Percentiles rank a stretch among this genome's conserved stretches.
Evolutionary conservation across 805 yeast species (phyloP).

Genomic region (Yamadazyma sp.): DNA sequence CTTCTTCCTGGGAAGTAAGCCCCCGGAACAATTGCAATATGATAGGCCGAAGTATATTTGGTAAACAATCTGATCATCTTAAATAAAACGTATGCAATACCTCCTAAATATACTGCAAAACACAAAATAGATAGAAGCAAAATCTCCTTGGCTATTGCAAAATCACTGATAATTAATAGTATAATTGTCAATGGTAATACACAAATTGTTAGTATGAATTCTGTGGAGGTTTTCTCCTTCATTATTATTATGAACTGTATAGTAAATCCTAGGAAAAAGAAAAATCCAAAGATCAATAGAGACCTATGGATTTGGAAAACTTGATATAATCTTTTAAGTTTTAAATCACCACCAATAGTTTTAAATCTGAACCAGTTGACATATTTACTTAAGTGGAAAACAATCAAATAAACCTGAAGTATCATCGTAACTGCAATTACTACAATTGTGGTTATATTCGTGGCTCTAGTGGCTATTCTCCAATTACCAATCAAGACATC

Average conservation of each 20-base stretch:
- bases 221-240: conserved; percentile 31
- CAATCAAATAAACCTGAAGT: conserved; percentile 25
- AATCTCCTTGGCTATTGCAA: conserved; percentile 35
- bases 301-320: conserved; percentile 38
- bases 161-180: conserved; percentile 33
- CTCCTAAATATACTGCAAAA: conserved; percentile 32
- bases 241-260: conserved; percentile 48
- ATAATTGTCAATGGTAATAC: conserved; percentile 44
- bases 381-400: conserved; percentile 31
- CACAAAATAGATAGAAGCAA: conserved; percentile 22
- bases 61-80: conserved; percentile 45
- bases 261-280: conserved; percentile 50
- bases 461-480: conserved; percentile 31
- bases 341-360: conserved; percentile 46
- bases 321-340: conserved; percentile 33
- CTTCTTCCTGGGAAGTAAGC: conserved; percentile 43
- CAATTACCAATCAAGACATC: conserved; percentile 19
- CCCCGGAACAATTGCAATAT: conserved; percentile 26
- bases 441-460: conserved; percentile 42
- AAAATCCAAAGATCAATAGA: conserved; percentile 24
- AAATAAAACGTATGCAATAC: conserved; percentile 45
- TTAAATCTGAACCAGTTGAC: conserved; percentile 49
- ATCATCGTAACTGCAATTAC: conserved; percentile 37
- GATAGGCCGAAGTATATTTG: conserved; percentile 35
- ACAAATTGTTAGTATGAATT: conserved; percentile 44